These are phyloP conservation scores for Cinchona pubescens DNA, from an alignment of 257 asterid species.

Conservation along the genomic window DNA sequence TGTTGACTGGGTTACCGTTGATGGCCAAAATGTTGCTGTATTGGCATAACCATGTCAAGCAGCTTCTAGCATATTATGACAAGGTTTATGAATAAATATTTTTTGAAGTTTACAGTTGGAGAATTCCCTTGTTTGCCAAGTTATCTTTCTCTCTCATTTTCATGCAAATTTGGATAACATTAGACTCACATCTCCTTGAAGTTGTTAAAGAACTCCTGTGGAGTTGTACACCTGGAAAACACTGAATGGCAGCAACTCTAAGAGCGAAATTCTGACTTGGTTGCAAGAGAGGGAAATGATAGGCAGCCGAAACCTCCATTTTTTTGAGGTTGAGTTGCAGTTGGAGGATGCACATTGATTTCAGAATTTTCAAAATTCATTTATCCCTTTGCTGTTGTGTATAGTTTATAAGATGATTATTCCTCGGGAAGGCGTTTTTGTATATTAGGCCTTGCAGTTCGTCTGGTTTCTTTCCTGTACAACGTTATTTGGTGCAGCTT, in stretches of 20 bases:
- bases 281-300: not conserved
- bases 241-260: not conserved
- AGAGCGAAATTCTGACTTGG: not conserved
- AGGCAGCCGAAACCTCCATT: not conserved
- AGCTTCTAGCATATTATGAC: conserved; percentile 80
- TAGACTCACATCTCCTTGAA: not conserved
- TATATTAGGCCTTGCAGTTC: not conserved
- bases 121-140: not conserved
- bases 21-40: conserved; percentile 92
- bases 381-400: too few relatives aligned
- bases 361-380: not conserved
- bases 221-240: not conserved
- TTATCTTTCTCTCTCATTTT: not conserved
- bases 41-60: conserved; percentile 94
- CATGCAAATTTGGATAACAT: not conserved
- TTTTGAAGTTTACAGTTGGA: not conserved
- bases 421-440: not conserved
- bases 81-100: conserved; percentile 38
- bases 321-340: not conserved
- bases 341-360: not conserved
- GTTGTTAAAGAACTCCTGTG: not conserved
- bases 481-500: conserved; percentile 6
- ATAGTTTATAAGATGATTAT: conserved; percentile 19
- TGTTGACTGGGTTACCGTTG: conserved; percentile 92
- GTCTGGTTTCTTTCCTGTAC: not conserved